A percentile compares a stretch with the other conserved stretches of the same genome.
Evolutionary conservation across 371 early-diverging fungal genomes (phyloP).

Genomic region (Rhizopus stolonifer): DNA sequence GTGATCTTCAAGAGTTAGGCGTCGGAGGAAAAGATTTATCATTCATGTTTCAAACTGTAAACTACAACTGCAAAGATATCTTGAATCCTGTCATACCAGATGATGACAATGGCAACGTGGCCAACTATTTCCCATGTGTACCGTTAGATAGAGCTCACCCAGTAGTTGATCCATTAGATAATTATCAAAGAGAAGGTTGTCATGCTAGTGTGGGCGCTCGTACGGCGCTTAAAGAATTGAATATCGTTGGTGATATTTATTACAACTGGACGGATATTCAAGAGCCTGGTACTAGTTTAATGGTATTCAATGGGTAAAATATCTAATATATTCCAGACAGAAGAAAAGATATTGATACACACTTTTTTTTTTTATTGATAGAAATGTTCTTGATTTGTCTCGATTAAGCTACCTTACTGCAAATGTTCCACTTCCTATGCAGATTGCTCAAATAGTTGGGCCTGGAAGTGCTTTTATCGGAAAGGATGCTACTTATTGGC

Average conservation of each 20-base stretch:
- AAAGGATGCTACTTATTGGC: constrained; percentile 62
- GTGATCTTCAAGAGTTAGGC: constrained; percentile 60
- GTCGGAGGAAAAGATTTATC: constrained; percentile 76
- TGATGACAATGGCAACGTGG: constrained; percentile 54
- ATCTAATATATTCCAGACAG: background rate
- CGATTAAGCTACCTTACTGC: constrained; percentile 43
- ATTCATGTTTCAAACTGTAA: constrained; percentile 79
- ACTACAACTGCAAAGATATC: constrained; percentile 67
- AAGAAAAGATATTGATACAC: background rate
- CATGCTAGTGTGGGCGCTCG: constrained; percentile 58
- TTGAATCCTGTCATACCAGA: constrained; percentile 46
- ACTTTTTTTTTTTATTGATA: too few species aligned
- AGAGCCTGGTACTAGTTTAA: constrained; percentile 51
- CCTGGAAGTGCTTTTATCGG: constrained; percentile 57
- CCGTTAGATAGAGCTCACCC: constrained; percentile 44
- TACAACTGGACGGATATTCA: constrained; percentile 77
- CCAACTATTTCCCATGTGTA: constrained; percentile 77
- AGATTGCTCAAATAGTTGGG: constrained; percentile 45
- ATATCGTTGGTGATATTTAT: constrained; percentile 62
- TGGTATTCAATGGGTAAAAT: constrained; percentile 77
- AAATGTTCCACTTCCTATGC: constrained; percentile 43
- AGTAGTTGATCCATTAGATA: constrained; percentile 49
- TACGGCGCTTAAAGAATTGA: constrained; percentile 40
- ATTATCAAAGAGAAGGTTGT: constrained; percentile 63
- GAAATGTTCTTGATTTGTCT: constrained; percentile 56